Base-by-base conservation (phyloP, 257 asterid species). In the Lycium ferocissimum region DNA sequence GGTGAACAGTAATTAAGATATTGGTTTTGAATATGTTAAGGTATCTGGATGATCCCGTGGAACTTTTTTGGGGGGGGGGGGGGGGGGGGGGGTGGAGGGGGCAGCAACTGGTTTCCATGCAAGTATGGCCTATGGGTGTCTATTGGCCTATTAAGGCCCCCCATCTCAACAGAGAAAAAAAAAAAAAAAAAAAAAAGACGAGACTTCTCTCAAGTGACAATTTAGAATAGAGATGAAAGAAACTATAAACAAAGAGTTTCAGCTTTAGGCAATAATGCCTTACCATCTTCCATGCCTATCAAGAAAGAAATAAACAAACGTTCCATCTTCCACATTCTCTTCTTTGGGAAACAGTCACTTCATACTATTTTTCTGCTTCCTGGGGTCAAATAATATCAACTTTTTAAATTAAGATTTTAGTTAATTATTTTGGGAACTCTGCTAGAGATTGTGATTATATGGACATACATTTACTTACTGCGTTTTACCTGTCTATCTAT, bases 341-440 rank as follows among this genome's bases (percentile, higher is more conserved):
- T 47, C 12, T 49, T 37, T 2, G 58, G 35, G 38, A 7, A 37
- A 69, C 8, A 15, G 53, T 70, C 14, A 38, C 14, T 45, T 20
- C 13, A 75, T 20, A 51, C 12, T 75, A 75, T 6, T 20, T 75
- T 49, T 13, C 38, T 75, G 37, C 81, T 45, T 75, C 12, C 81
- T 10, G 61, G 40, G 38, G 20, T 75, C 43, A 75, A 49, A 49
- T 75, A 12, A 54, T 51, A 75, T 47, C 20, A 22, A 33, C 37
- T 49, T 22, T 75, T 26, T 37, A 75, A 51, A 11, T 37, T 75
- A 75, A 75, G 81, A 75, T 75, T 75, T 75, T 49, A 47, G n/a
- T 75, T 75, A 22, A 75, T 75, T 75, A 75, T 22, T 22, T 14
- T 75, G n/a, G 45, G 81, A 75, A 66, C 15, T 66, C 73, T 12